Percentiles rank a stretch among this genome's conserved stretches.
phyloP scores from a whole-genome alignment of 2,329 filamentous ascomycete species.

The Cercospora zeae-maydis region DNA sequence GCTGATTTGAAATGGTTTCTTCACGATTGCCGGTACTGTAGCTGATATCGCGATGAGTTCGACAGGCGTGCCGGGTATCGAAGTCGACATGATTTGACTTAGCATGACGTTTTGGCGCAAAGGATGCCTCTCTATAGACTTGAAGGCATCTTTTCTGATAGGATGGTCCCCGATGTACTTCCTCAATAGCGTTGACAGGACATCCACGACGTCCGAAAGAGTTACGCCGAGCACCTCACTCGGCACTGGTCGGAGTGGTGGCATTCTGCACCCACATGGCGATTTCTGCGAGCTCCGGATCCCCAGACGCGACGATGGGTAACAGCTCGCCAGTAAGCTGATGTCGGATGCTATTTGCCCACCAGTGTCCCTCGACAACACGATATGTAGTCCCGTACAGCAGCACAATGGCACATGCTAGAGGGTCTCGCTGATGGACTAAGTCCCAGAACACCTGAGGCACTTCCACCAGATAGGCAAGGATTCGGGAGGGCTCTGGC shows the following conservation, averaged over 20 bases:
- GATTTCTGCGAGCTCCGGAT: slow-evolving; percentile 20
- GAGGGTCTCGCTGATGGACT: slow-evolving; percentile 7
- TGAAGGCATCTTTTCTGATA: too few species aligned
- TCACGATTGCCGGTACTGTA: too few species aligned
- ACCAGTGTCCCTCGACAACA: slow-evolving; percentile 20
- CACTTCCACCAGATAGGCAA: slow-evolving; percentile 18
- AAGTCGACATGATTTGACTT: too few species aligned
- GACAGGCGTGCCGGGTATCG: too few species aligned
- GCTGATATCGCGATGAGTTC: too few species aligned
- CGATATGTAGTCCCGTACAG: slow-evolving; percentile 17
- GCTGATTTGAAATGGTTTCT: too few species aligned
- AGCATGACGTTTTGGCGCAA: too few species aligned
- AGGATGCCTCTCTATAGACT: too few species aligned
- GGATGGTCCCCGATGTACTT: too few species aligned
- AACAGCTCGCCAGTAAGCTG: slow-evolving; percentile 20
- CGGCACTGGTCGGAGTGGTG: background rate
- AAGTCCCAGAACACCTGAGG: slow-evolving; percentile 20
- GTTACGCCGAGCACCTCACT: background rate
- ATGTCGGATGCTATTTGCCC: slow-evolving; percentile 15
- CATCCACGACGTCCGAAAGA: too few species aligned
- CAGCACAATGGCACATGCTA: slow-evolving; percentile 19
- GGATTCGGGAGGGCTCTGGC: slow-evolving; percentile 16
- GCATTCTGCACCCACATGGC: slow-evolving; percentile 17
- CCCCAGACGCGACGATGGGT: slow-evolving; percentile 13
- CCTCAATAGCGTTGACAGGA: too few species aligned